Conservation (phyloP, 768 basidiomycete species). For the Tulasnella sp. region DNA sequence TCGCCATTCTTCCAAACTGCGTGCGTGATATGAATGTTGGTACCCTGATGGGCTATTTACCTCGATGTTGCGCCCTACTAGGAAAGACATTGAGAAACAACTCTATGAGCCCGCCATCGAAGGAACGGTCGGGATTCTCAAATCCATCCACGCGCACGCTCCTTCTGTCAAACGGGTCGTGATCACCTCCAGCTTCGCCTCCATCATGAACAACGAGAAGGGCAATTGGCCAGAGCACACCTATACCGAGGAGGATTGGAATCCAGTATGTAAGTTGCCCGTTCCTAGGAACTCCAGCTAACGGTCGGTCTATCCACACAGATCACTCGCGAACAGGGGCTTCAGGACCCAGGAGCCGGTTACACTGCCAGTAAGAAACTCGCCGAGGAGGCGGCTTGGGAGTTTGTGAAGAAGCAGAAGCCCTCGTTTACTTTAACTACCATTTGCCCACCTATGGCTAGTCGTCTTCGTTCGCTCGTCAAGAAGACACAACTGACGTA, state of each 20-base stretch:
- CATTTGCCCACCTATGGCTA: conserved; percentile 44
- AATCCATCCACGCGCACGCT: conserved; percentile 9
- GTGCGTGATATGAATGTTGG: neutral
- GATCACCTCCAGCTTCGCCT: conserved; percentile 20
- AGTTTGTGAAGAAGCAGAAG: conserved; percentile 32
- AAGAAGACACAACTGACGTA: too few relatives aligned
- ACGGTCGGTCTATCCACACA: neutral
- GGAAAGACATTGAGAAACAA: neutral
- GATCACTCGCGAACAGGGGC: conserved; percentile 4
- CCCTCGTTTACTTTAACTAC: conserved; percentile 36
- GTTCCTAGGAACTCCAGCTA: neutral
- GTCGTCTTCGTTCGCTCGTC: neutral
- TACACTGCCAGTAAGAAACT: conserved; percentile 55
- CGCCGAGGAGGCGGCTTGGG: conserved; percentile 53
- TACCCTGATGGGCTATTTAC: neutral
- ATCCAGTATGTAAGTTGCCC: conserved; percentile 6
- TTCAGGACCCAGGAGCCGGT: neutral
- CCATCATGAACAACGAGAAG: conserved; percentile 14
- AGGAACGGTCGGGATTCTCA: conserved; percentile 19
- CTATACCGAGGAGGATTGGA: conserved; percentile 18
- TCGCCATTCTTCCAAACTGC: conserved; percentile 3
- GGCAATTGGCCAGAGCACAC: conserved; percentile 12
- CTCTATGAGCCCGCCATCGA: conserved; percentile 18
- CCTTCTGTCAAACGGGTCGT: conserved; percentile 21
- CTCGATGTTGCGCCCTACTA: neutral